phyloP scores from a whole-genome alignment of 2,329 filamentous ascomycete species.

The Diaporthe sp. region DNA sequence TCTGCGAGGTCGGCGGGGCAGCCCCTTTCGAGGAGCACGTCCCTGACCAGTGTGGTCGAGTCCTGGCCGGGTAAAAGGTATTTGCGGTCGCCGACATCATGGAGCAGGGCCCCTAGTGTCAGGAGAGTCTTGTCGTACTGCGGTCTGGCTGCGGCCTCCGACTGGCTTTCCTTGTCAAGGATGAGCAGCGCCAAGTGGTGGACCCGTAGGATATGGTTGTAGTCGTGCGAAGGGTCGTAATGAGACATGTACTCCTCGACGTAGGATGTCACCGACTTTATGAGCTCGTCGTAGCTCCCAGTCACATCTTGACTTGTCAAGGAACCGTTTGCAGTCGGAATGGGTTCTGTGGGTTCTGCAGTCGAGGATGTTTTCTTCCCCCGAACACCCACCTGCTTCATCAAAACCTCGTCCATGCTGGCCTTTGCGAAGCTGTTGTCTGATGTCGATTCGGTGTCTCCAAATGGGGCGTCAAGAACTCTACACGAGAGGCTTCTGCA shows the following conservation, averaged over 20 bases:
- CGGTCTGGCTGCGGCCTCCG: constrained; percentile 40
- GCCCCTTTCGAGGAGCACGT: constrained; percentile 70
- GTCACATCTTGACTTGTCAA: background rate
- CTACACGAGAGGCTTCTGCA: background rate
- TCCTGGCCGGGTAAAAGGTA: constrained; percentile 75
- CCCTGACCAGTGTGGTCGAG: constrained; percentile 67
- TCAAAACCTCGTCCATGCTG: constrained; percentile 19
- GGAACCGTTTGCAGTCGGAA: background rate
- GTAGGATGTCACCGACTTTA: constrained; percentile 70
- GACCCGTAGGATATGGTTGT: constrained; percentile 85
- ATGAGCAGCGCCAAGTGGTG: constrained; percentile 78
- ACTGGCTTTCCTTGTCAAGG: constrained; percentile 61
- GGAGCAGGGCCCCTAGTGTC: constrained; percentile 81
- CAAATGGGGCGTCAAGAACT: background rate
- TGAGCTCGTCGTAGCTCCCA: constrained; percentile 52
- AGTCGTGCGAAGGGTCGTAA: constrained; percentile 91
- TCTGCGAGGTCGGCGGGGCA: constrained; percentile 71
- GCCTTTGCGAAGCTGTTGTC: background rate
- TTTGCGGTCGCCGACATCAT: constrained; percentile 91
- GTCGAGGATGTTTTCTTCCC: background rate
- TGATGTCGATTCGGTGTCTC: background rate
- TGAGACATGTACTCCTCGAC: constrained; percentile 80
- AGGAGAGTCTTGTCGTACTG: constrained; percentile 67
- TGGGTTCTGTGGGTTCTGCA: background rate
- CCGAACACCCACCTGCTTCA: constrained; percentile 10